Conservation (phyloP, 208 protist species). For the Crithidia acanthocephali region DNA sequence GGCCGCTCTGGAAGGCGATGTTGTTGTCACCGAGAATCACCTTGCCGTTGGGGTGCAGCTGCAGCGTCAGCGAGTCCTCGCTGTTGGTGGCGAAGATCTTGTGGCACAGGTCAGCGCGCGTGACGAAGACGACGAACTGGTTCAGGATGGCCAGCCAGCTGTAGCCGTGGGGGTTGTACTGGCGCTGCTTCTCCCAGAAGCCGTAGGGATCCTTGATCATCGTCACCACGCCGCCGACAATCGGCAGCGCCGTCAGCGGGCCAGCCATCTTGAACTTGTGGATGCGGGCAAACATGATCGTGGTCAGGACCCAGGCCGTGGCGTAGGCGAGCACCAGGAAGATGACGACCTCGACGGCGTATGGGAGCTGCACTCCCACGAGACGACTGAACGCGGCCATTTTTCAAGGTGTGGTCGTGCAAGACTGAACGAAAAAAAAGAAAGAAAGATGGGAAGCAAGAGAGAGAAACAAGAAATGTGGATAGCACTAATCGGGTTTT, state of each 20-base stretch:
- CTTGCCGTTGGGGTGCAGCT: conserved; percentile 85
- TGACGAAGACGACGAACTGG: conserved; percentile 82
- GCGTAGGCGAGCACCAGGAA: conserved; percentile 59
- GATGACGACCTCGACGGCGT: conserved; percentile 59
- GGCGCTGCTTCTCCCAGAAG: conserved; percentile 86
- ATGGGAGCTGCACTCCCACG: conserved; percentile 72
- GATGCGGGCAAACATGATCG: conserved; percentile 62
- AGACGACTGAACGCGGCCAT: conserved; percentile 81
- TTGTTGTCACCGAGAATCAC: conserved; percentile 89
- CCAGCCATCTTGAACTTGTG: conserved; percentile 82
- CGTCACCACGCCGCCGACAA: conserved; percentile 69
- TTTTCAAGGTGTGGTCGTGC: neutral
- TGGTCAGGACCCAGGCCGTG: conserved; percentile 62
- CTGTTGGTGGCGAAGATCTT: conserved; percentile 85
- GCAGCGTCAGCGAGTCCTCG: conserved; percentile 75
- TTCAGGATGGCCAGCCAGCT: conserved; percentile 80
- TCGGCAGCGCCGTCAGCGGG: conserved; percentile 56
- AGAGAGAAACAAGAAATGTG: no score
- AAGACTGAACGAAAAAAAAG: neutral
- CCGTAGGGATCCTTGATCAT: conserved; percentile 84
- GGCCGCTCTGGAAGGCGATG: conserved; percentile 87
- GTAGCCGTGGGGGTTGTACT: conserved; percentile 75
- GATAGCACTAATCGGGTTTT: neutral
- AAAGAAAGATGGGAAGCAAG: conserved; percentile 1
- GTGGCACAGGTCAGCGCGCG: conserved; percentile 76